Evolutionary conservation across 2,329 filamentous ascomycete genomes (phyloP), one percentile per base, ranked within the genome.

Genomic region (Colletotrichum sp.): DNA sequence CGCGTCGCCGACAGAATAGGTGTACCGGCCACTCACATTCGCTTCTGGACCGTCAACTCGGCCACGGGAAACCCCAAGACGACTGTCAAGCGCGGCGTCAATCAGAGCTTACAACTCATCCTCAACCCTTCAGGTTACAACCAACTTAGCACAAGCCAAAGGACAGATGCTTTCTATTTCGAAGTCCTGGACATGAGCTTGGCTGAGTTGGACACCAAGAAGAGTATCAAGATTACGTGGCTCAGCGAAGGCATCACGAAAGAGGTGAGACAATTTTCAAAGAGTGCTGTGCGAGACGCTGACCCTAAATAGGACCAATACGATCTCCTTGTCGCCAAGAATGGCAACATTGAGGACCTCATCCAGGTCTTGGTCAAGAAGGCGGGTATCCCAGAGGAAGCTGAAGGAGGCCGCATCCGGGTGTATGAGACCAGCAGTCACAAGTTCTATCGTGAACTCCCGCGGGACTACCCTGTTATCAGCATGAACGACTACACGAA

Each of bases 111-210:
- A 15, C 90, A 91, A 69, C 93, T 92, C 78, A 98, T 99, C 60
- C 89, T 99, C 18, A 93, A 92, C 77, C 93, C 95, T 13, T 92
- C 93, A 69, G 95, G 95, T 69, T 92, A 92, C 78, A 90, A 90
- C 13, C 94, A 95, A 79, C 90, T 94, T 67, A 94, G 93, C 79
- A 90, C 91, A 72, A 92, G 90, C 36, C 94, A 96, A 82, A 91
- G 93, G 71, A 86, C 90, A 24, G 96, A 99, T 84, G 92, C 94
- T 1, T 88, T 99, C 69, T 99, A 94, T 84, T 99, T 96, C 82
- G 97, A 99, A 84, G 92, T 99, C 32, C 87, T 99, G 55, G 97
- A 99, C 78, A 98, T 98, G 88, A 98, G 95, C 81, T 87, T 99
- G 63, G 94, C 95, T 28, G 98, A 99, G 84, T 89, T 98, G 59